These are phyloP conservation scores for Phialemoniopsis sp. DNA, from an alignment of 2,329 filamentous ascomycete species.

Conservation along the genomic window DNA sequence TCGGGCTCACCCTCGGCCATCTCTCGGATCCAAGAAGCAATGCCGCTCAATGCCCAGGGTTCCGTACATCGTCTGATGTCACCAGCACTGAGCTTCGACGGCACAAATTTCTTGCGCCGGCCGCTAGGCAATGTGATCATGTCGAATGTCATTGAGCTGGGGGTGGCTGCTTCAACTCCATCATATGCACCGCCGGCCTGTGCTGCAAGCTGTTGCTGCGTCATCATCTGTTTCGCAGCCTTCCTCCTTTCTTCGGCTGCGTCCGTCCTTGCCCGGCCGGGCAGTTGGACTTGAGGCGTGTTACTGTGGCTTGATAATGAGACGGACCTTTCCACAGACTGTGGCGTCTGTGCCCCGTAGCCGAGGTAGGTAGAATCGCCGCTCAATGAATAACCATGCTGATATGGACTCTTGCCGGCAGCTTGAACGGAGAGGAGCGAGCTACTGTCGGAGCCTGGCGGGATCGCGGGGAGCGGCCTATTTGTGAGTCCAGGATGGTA, in stretches of 20 bases:
- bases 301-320: conserved; percentile 80
- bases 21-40: conserved; percentile 80
- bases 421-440: conserved; percentile 44
- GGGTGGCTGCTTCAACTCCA: no score
- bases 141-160: conserved; percentile 60
- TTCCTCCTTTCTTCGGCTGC: conserved; percentile 68
- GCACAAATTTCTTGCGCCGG: conserved; percentile 76
- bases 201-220: conserved; percentile 46
- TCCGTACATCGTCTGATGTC: conserved; percentile 85
- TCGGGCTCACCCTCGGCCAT: conserved; percentile 91
- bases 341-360: conserved; percentile 41
- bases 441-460: conserved; percentile 58
- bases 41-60: conserved; percentile 89
- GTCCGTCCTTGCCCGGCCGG: conserved; percentile 92
- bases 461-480: conserved; percentile 61
- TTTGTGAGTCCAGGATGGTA: conserved; percentile 78
- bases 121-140: conserved; percentile 78
- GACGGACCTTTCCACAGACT: conserved; percentile 62
- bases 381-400: conserved; percentile 45
- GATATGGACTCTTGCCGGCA: conserved; percentile 39
- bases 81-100: conserved; percentile 71
- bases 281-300: conserved; percentile 72
- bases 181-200: conserved; percentile 22
- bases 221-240: conserved; percentile 40
- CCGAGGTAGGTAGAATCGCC: conserved; percentile 37